phyloP scores from a whole-genome alignment of 768 basidiomycete species.

The Tylopilus balloui region DNA sequence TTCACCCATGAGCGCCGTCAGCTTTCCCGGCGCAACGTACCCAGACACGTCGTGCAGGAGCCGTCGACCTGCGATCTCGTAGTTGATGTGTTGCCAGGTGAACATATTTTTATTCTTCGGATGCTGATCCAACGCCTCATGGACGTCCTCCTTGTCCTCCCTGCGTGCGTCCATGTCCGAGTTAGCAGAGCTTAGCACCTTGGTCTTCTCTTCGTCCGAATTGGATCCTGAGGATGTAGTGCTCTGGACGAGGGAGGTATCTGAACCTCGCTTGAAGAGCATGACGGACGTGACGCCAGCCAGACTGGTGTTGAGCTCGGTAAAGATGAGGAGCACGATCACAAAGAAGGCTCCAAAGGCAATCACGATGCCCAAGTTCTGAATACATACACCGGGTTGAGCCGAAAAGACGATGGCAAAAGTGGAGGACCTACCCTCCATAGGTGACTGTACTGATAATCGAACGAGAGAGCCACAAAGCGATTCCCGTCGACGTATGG shows the following conservation, averaged over 20 bases:
- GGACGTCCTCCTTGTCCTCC: constrained; percentile 17
- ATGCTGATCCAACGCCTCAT: constrained; percentile 35
- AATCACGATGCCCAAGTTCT: constrained; percentile 68
- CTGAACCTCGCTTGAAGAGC: constrained; percentile 63
- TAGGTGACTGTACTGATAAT: constrained; percentile 42
- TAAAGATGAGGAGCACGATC: constrained; percentile 49
- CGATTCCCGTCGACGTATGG: constrained; percentile 54
- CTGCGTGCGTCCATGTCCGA: constrained; percentile 5
- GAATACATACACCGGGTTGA: not conserved
- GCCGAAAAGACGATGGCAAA: too few relatives aligned
- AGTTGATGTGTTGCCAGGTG: constrained; percentile 71
- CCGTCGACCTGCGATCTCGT: constrained; percentile 39
- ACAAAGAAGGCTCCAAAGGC: constrained; percentile 65
- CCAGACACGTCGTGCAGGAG: constrained; percentile 45
- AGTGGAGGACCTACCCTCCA: constrained; percentile 37
- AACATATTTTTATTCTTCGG: constrained; percentile 50
- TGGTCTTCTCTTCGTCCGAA: constrained; percentile 30
- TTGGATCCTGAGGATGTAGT: constrained; percentile 11
- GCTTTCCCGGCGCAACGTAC: constrained; percentile 47
- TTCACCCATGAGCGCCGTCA: constrained; percentile 50
- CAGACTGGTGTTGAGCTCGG: constrained; percentile 46
- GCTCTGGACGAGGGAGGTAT: constrained; percentile 9
- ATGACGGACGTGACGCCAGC: constrained; percentile 41
- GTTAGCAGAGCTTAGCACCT: constrained; percentile 2
- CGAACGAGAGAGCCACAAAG: constrained; percentile 47